These are phyloP conservation scores for Podospora pseudocomata DNA, from an alignment of 495 filamentous ascomycete species.

Conservation along the genomic window DNA sequence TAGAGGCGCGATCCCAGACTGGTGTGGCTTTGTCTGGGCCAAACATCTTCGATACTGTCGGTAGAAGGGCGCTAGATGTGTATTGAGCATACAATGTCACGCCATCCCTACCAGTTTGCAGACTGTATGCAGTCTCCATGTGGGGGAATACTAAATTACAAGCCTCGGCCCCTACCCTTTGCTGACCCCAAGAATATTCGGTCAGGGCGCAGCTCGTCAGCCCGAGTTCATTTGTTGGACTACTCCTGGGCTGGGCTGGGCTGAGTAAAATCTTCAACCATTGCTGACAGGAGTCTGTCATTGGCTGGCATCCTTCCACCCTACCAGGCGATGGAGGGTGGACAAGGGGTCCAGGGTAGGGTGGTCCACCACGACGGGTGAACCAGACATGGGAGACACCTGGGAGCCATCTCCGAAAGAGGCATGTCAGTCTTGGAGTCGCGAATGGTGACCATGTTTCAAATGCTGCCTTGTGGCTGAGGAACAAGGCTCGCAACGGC, in stretches of 20 bases:
- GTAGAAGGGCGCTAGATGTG: constrained; percentile 1
- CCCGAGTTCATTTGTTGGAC: not conserved
- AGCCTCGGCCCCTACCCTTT: not conserved
- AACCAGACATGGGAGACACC: constrained; percentile 8
- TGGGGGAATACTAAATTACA: not conserved
- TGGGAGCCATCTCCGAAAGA: constrained; percentile 3
- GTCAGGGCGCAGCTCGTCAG: not conserved
- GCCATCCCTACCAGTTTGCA: not conserved
- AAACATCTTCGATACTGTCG: not conserved
- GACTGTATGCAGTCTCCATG: not conserved
- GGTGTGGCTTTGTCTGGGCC: constrained; percentile 14
- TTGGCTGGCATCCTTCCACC: constrained; percentile 18
- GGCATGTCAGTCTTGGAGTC: constrained; percentile 7
- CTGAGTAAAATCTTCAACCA: constrained; percentile 10
- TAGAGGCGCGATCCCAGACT: constrained; percentile 7
- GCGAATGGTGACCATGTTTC: constrained; percentile 1
- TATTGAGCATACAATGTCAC: not conserved
- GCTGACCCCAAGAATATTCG: constrained; percentile 7
- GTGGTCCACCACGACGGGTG: constrained; percentile 1
- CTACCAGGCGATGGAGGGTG: not conserved
- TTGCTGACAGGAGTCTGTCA: not conserved
- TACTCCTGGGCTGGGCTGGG: not conserved
- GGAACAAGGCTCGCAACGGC: not conserved
- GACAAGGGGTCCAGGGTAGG: constrained; percentile 1
- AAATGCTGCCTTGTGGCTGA: constrained; percentile 16